phyloP scores from a whole-genome alignment of 257 asterid genomes.

The Solanum gracilifrons region DNA sequence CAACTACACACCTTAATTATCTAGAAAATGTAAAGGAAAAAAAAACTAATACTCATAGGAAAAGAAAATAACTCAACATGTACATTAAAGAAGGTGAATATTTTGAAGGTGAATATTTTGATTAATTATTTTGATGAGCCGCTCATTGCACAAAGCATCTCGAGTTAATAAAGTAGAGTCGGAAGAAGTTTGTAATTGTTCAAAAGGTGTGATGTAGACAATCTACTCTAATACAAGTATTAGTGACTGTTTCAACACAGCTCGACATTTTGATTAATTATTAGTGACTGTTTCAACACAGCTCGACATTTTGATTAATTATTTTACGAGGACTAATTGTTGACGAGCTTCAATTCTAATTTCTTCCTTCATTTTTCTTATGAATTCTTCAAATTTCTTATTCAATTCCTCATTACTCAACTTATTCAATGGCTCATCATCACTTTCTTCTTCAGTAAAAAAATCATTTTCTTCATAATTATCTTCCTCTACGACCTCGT shows the following conservation, averaged over 20 bases:
- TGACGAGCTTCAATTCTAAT: slow-evolving; percentile 25
- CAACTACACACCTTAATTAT: not conserved
- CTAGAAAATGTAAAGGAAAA: not conserved
- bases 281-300: not conserved
- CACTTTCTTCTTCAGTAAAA: not conserved
- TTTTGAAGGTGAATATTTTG: not conserved
- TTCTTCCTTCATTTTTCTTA: slow-evolving; percentile 27
- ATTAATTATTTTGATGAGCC: not conserved
- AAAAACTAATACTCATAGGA: not conserved
- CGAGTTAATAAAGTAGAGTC: accelerated
- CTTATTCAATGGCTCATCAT: slow-evolving; percentile 2
- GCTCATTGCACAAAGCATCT: not conserved
- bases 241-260: accelerated
- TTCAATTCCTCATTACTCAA: slow-evolving; percentile 25
- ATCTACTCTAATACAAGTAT: not conserved
- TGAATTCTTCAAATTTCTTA: slow-evolving; percentile 30
- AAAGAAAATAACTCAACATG: not conserved
- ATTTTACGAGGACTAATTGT: slow-evolving; percentile 11
- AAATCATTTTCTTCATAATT: not conserved
- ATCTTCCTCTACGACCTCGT: not conserved
- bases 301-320: not conserved
- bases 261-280: not conserved
- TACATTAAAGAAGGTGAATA: not conserved
- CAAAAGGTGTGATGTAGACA: not conserved
- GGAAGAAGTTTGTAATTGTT: not conserved